Conservation (phyloP, 768 basidiomycete genomes). For the Suillus subluteus region DNA sequence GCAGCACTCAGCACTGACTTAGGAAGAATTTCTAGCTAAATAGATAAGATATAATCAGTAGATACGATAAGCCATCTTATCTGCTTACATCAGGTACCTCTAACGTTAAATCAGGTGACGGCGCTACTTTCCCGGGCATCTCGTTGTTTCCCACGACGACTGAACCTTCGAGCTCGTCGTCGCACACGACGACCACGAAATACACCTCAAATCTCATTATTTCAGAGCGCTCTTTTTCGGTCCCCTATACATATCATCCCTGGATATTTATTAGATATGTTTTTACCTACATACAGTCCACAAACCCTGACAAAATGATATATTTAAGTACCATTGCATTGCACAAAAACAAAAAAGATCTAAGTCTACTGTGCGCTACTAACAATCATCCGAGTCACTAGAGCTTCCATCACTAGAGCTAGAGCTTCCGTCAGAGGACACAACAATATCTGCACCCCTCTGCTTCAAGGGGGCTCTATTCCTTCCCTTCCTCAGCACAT, state of each 20-base stretch:
- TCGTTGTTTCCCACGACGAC: neutral
- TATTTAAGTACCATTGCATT: neutral
- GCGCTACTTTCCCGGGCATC: neutral
- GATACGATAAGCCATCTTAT: no score
- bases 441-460: neutral
- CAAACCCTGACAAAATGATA: neutral
- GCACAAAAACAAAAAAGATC: constrained; percentile 2
- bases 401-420: no score
- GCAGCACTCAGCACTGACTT: no score
- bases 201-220: neutral
- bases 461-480: neutral
- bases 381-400: neutral
- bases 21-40: no score
- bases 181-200: neutral
- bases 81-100: no score
- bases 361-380: neutral
- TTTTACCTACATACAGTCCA: neutral
- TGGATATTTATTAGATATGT: neutral
- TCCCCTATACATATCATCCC: neutral
- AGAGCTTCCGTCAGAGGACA: neutral
- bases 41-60: no score
- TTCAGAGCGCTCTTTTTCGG: neutral
- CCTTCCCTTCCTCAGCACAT: neutral
- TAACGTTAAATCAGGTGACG: neutral
- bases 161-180: neutral